Evolutionary conservation across 805 yeast species (phyloP), one percentile per base, ranked within the genome.

Genomic region (Saturnispora halmiae): DNA sequence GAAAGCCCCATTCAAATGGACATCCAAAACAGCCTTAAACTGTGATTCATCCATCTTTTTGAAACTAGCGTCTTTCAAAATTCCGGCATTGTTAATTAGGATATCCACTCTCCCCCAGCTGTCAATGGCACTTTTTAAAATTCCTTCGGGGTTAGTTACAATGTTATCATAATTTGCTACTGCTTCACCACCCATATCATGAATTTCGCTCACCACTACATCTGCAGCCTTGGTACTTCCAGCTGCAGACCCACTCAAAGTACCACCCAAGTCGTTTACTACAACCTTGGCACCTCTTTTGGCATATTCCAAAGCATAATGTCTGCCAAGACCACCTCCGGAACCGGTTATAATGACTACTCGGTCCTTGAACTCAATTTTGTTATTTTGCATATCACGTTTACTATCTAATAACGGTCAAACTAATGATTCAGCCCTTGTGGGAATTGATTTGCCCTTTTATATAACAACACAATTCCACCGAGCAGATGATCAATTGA

Each of bases 301-400:
- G 32, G 94, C 97, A 63, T 72, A 90, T 51, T 82, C 86, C 25
- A 86, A 65, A 4, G 96, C 94, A 62, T 90, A 90, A 36, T 77
- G 77, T 53, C 73, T 82, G 19, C 98, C 98, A 34, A 90, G 72
- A 15, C 97, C 98, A 51, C 96, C 97, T 49, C 98, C 98, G 36
- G 96, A 92, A 26, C 98, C 98, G 37, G 96, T 90, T 58, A 90
- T 78, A 43, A 90, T 77, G 26, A 90, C 96, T 33, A 90, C 96
- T 28, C 42, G 42, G 25, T 40, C 36, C 14, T 34, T 29, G 24
- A 40, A 40, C 8, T 28, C 19, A n/a, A 39, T 32, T 14, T 38
- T 25, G 19, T 27, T 28, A 9, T 38, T 38, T 16, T 25, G 9
- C 18, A 15, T 25, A 10, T 26, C 2, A 29, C 2, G 8, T 29